Evolutionary conservation across 306 rosid genomes (phyloP), one percentile per base, ranked within the genome.

Genomic region (Medicago lupulina): DNA sequence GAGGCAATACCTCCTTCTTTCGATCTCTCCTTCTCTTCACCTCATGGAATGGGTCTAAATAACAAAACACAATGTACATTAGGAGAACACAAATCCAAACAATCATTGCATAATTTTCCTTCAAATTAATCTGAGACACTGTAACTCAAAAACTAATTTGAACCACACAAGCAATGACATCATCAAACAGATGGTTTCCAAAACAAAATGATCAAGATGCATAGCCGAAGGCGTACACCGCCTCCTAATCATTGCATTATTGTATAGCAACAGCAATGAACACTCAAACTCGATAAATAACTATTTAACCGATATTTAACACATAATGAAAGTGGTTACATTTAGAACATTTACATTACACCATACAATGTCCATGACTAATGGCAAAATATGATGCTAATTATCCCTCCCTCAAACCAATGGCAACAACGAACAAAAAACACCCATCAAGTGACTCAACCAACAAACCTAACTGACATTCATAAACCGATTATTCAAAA

Each of bases 11-110:
- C 97, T 92, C 99, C 86, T 92, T 96, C 80, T 85, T 89, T 85
- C 90, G 88, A 77, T 96, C 98, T 74, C 91, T 90, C 85, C 89
- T 96, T 78, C 98, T 92, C 93, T 82, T 96, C 86, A 96, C 99
- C 82, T 89, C 93, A 82, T 88, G 99, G 82, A 96, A 96, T 61
- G 98, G 84, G 81, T 92, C 97, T 92, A 86, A 44, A 57, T 46
- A 76, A 76, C 71, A 79, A 70, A 66, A 31, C 44, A 75, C 53
- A 53, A 66, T 13, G 40, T 15, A 65, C 9, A 75, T 81, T 66
- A 85, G 71, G 44, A 74, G 15, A 67, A 68, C 13, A 43, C 31
- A 63, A 21, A 15, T 28, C 34, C 31, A 54, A 40, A 6, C 16
- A 63, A 10, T 31, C 73, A 69, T n/a, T 11, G 40, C 36, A 62